A percentile compares a stretch with the other conserved stretches of the same genome.
Conservation (phyloP, 371 early-diverging fungal genomes). For the Umbelopsis sp. region DNA sequence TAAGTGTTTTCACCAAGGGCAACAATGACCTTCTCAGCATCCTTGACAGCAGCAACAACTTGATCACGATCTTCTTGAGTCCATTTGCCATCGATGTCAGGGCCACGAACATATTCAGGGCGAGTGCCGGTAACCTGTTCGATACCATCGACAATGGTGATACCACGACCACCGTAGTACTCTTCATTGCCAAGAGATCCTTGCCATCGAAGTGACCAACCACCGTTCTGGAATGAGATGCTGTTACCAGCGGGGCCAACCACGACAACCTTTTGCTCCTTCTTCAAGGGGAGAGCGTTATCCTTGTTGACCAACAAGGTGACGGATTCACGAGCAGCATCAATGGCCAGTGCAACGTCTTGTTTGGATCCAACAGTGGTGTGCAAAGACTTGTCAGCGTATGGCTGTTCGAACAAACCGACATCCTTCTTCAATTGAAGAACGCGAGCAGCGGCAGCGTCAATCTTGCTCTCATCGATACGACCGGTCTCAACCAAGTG, state of each 20-base stretch:
- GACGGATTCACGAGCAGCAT: constrained; percentile 62
- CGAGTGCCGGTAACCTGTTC: constrained; percentile 33
- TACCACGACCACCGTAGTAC: constrained; percentile 49
- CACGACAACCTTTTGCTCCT: constrained; percentile 40
- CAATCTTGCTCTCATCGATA: constrained; percentile 43
- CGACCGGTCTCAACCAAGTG: constrained; percentile 39
- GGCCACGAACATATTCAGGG: constrained; percentile 30
- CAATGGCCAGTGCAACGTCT: constrained; percentile 47
- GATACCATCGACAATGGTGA: constrained; percentile 50
- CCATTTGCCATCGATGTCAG: constrained; percentile 34
- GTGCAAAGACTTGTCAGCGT: constrained; percentile 37
- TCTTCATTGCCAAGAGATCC: constrained; percentile 47
- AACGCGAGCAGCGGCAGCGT: constrained; percentile 56
- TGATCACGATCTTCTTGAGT: constrained; percentile 29
- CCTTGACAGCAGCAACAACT: constrained; percentile 34
- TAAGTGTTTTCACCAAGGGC: constrained; percentile 57
- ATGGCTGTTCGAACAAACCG: constrained; percentile 55
- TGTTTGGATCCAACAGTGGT: constrained; percentile 39
- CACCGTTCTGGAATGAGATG: constrained; percentile 53
- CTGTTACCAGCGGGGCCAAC: constrained; percentile 55
- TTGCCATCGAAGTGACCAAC: constrained; percentile 68
- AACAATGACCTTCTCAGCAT: constrained; percentile 49
- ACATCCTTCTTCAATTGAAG: constrained; percentile 64
- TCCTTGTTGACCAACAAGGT: constrained; percentile 60
- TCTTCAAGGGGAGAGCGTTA: constrained; percentile 48